Base-by-base conservation (phyloP, 495 filamentous ascomycete species). In the Aspergillus bridgeri region DNA sequence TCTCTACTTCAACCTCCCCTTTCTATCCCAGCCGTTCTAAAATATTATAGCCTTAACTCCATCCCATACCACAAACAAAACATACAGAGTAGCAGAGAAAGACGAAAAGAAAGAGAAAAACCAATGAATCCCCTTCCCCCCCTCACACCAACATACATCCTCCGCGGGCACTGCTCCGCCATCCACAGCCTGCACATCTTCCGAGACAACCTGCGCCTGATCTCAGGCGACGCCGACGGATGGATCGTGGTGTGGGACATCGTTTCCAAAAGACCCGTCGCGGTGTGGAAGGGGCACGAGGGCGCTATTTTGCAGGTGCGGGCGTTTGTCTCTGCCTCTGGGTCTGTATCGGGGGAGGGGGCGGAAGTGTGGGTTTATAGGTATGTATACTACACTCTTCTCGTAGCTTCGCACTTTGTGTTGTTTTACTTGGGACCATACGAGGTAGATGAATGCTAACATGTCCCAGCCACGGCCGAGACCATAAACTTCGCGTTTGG, bases 171-270 rank as follows among this genome's bases (percentile, higher is more conserved):
- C 73, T 79, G 81, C 25, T 75, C 89, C 2, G 86, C 89, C 54
- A 88, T 98, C 52, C 92, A 98, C 68, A 82, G 84, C 17, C 73
- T 94, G 23, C 71, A 82, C 53, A 89, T 98, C 68, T 81, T 89
- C 60, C 81, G 81, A 47, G 64, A 73, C 51, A 96, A 96, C 62
- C 78, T 83, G 48, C 86, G 90, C 9, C 86, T 98, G 1, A 65
- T 93, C 24, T 92, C 91, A 6, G 94, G 87, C 18, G 94, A 98
- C 71, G 89, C 90, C 4, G 89, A 96, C 51, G 94, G 94, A 61
- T 97, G 89, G 82, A 76, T 96, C 33, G 80, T 96, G 9, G 71
- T 91, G 21, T 98, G 94, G 94, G 87, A 89, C 63, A 72, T 96
- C 18, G 80, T 85, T 42, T 89, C 84, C 49, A 91, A 94, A 73